A percentile compares a stretch with the other conserved stretches of the same genome.
phyloP scores from a whole-genome alignment of 352 stramenopile genomes.

The Aphanomyces euteiches region DNA sequence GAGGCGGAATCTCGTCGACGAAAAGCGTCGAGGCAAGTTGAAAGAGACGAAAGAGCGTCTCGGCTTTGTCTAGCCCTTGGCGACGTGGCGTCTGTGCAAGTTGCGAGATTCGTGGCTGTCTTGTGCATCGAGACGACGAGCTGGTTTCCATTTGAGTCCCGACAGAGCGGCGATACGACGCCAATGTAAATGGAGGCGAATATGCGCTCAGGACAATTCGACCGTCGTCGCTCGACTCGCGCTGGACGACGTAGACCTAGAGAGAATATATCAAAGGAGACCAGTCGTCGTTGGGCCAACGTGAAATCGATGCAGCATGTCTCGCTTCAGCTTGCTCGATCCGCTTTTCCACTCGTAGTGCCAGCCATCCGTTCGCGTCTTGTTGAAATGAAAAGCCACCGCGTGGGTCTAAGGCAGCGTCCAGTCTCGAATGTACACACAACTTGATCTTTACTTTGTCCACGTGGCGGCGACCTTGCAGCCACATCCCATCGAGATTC shows the following conservation, averaged over 20 bases:
- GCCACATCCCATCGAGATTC: constrained; percentile 7
- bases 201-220: not conserved
- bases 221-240: not conserved
- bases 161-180: constrained; percentile 13
- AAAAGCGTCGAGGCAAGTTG: too few relatives aligned
- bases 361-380: constrained; percentile 24
- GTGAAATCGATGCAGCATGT: constrained; percentile 8
- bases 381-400: constrained; percentile 27
- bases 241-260: constrained; percentile 16
- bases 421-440: not conserved
- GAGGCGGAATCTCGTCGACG: too few relatives aligned
- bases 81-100: too few relatives aligned
- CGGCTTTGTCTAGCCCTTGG: too few relatives aligned
- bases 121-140: too few relatives aligned
- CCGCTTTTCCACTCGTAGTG: constrained; percentile 18
- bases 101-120: too few relatives aligned
- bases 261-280: too few relatives aligned
- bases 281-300: not conserved
- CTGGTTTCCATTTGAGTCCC: not conserved
- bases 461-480: not conserved
- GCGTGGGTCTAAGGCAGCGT: not conserved
- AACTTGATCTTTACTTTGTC: too few relatives aligned
- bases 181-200: constrained; percentile 14
- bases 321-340: constrained; percentile 14
- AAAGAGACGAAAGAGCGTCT: too few relatives aligned